phyloP scores from a whole-genome alignment of 441 rosid species.

The Adansonia madagascariensis region DNA sequence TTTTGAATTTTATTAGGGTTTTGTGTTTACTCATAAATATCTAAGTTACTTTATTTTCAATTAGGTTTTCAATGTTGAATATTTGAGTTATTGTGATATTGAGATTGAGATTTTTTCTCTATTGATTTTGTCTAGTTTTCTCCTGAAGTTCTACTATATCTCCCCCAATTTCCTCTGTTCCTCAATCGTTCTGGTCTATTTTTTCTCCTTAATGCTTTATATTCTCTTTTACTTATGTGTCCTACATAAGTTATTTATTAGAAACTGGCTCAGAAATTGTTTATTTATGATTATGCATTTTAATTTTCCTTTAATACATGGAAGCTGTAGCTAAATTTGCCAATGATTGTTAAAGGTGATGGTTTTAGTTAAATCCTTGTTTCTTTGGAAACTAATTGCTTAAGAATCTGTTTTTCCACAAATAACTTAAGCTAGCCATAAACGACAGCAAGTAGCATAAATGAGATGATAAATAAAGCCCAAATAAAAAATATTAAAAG shows the following conservation, averaged over 20 bases:
- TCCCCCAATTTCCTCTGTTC: too few species aligned
- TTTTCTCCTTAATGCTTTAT: too few species aligned
- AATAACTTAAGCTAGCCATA: background rate
- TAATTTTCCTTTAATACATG: background rate
- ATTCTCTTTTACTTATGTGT: too few species aligned
- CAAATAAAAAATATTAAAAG: background rate
- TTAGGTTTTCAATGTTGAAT: too few species aligned
- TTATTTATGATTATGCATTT: background rate
- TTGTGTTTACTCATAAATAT: too few species aligned
- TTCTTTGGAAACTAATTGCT: background rate
- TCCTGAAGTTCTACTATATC: too few species aligned
- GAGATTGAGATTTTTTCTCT: too few species aligned
- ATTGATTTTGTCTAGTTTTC: too few species aligned
- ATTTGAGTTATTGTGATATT: too few species aligned
- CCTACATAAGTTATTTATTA: background rate
- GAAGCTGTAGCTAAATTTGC: background rate
- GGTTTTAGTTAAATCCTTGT: background rate
- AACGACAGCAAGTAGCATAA: background rate
- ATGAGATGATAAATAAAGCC: background rate
- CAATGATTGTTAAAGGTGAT: background rate
- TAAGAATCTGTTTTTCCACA: background rate
- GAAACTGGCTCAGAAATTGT: background rate
- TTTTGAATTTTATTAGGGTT: too few species aligned
- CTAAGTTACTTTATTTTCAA: too few species aligned
- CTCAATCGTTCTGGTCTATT: too few species aligned